Conservation (phyloP, 176 grass and related monocot genomes). For the Elaeis guineensis region DNA sequence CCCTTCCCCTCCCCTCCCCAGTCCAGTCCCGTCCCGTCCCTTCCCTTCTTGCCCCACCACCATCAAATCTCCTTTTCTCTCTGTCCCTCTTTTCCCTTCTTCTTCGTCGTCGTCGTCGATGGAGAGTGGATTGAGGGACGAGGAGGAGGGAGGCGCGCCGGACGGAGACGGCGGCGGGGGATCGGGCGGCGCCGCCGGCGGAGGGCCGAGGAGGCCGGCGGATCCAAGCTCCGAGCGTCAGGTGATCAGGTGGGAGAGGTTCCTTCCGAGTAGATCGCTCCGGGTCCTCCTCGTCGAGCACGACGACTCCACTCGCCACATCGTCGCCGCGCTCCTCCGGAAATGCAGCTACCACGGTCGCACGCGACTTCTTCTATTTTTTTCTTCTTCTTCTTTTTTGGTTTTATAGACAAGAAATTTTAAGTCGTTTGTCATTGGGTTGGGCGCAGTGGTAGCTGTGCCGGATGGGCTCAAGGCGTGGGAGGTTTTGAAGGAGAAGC, state of each 20-base stretch:
- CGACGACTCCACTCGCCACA: slow-evolving; percentile 84
- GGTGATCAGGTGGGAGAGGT: slow-evolving; percentile 59
- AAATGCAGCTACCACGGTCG: slow-evolving; percentile 94
- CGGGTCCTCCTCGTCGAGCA: slow-evolving; percentile 92
- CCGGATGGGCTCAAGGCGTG: slow-evolving; percentile 90
- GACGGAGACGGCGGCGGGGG: neutral
- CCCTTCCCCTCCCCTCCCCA: neutral
- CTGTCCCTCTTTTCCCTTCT: neutral
- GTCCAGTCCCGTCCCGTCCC: slow-evolving; percentile 10
- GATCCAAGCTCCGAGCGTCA: slow-evolving; percentile 10
- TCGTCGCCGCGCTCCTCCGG: slow-evolving; percentile 88
- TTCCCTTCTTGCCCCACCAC: no score
- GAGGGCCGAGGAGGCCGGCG: neutral
- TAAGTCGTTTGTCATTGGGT: neutral
- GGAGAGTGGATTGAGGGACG: slow-evolving; percentile 36
- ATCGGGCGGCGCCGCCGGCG: neutral
- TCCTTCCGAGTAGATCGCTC: slow-evolving; percentile 70
- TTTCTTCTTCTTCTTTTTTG: no score
- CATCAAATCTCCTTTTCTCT: slow-evolving; percentile 1
- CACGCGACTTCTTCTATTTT: neutral
- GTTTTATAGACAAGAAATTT: no score
- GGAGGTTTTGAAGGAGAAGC: slow-evolving; percentile 59
- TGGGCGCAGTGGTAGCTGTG: slow-evolving; percentile 50
- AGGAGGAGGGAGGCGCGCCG: neutral
- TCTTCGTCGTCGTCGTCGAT: slow-evolving; percentile 13